Evolutionary conservation across 2,329 filamentous ascomycete genomes (phyloP), one percentile per base, ranked within the genome.

Genomic region (Ascochyta pisi): DNA sequence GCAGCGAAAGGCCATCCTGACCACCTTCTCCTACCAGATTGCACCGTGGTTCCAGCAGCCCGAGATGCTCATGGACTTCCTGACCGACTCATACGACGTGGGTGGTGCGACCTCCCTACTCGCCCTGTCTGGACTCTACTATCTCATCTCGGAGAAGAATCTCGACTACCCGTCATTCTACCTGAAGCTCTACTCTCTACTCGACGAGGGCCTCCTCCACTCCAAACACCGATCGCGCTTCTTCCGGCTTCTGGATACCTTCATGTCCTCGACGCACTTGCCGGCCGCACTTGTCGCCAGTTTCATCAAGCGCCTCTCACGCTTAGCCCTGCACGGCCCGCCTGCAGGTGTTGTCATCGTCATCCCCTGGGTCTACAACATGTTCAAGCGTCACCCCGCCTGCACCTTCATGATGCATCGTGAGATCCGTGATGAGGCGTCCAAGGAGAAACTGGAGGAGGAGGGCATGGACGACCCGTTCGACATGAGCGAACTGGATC

Each of bases 391-490:
- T 63, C 95, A 99, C 73, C 94, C 94, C 1, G 87, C 88, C 1
- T 96, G 92, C 71, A 96, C 94, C 0, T 98, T 96, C 69, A 96
- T 99, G 92, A 86, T 99, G 64, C 96, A 99, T 75, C 87, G 95
- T 50, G 86, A 86, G 56, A 80, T 84, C 34, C 83, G 82, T 43
- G 86, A 87, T 38, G 72, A 82, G 1, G 83, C 86, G 48, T 78
- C 81, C 45, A 85, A 84, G 65, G 82, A 83, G 49, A 69, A 82
- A 46, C 77, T 93, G 22, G 84, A 89, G 64, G 82, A 84, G 27
- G 74, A 83, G 31, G 86, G 85, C 40, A 83, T 86, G 78, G 77
- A 83, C 41, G 96, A 99, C 69, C 89, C 91, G 0, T 99, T 96
- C 71, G 74, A 90, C 54, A 83, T 88, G 47, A 79, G 86, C 5